Percentiles rank a stretch among this genome's conserved stretches.
These are phyloP conservation scores for Aureobasidium musti DNA, from an alignment of 2,329 filamentous ascomycete species.

Conservation along the genomic window DNA sequence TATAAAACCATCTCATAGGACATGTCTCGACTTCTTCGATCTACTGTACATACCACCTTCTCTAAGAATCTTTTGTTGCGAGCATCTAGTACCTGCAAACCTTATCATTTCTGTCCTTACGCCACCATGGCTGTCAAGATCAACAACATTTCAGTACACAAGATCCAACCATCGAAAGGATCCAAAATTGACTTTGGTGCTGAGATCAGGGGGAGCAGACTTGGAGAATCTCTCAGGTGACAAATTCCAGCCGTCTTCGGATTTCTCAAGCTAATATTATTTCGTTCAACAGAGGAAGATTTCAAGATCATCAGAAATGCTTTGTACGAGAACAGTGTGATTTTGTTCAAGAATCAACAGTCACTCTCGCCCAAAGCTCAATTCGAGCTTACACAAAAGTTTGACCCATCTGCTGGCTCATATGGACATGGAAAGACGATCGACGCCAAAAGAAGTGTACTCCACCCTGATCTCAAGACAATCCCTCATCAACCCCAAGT, in stretches of 20 bases:
- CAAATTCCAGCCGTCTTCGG: not conserved
- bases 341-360: slow-evolving; percentile 69
- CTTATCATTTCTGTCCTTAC: not conserved
- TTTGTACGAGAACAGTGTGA: slow-evolving; percentile 67
- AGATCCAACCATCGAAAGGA: slow-evolving; percentile 32
- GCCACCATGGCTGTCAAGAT: slow-evolving; percentile 29
- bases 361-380: slow-evolving; percentile 68
- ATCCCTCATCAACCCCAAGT: slow-evolving; percentile 78
- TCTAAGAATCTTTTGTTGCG: not conserved
- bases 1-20: not conserved
- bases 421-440: slow-evolving; percentile 79
- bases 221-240: slow-evolving; percentile 36
- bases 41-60: not conserved
- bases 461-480: slow-evolving; percentile 79
- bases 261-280: not conserved
- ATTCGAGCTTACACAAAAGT: slow-evolving; percentile 71
- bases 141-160: slow-evolving; percentile 37
- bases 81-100: not conserved
- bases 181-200: slow-evolving; percentile 37
- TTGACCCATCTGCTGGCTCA: slow-evolving; percentile 65
- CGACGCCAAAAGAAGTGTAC: slow-evolving; percentile 64
- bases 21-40: slow-evolving; percentile 2
- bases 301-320: slow-evolving; percentile 65
- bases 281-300: slow-evolving; percentile 55
- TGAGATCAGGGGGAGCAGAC: slow-evolving; percentile 36